phyloP scores from a whole-genome alignment of 2,329 filamentous ascomycete genomes.

The Penicillium sp. region DNA sequence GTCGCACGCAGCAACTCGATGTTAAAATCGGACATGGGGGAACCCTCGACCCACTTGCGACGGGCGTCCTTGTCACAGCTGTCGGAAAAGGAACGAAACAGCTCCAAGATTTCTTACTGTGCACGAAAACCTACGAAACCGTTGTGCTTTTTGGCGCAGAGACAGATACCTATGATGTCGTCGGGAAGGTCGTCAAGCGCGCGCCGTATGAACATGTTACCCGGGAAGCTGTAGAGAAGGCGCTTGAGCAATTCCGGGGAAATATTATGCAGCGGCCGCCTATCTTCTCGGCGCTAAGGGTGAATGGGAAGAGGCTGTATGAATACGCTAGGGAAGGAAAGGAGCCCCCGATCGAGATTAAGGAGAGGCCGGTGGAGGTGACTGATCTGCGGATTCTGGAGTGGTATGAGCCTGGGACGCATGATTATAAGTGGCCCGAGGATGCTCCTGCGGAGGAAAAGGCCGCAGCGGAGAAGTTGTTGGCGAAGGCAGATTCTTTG shows the following conservation, averaged over 20 bases:
- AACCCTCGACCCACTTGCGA: slow-evolving; percentile 91
- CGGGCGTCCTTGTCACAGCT: slow-evolving; percentile 87
- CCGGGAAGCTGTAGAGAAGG: slow-evolving; percentile 75
- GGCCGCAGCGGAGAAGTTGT: slow-evolving; percentile 72
- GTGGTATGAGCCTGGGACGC: slow-evolving; percentile 80
- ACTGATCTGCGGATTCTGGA: slow-evolving; percentile 78
- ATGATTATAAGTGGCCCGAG: slow-evolving; percentile 78
- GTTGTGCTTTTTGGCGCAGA: slow-evolving; percentile 87
- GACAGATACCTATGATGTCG: slow-evolving; percentile 88
- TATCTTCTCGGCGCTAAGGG: slow-evolving; percentile 89
- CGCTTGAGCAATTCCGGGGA: slow-evolving; percentile 75
- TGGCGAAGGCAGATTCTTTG: slow-evolving; percentile 44
- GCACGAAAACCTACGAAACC: slow-evolving; percentile 92
- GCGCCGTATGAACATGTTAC: slow-evolving; percentile 82
- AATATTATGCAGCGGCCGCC: slow-evolving; percentile 89
- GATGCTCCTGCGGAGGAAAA: slow-evolving; percentile 79
- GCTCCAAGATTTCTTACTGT: slow-evolving; percentile 77
- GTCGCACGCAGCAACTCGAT: slow-evolving; percentile 65
- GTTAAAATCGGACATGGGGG: slow-evolving; percentile 97
- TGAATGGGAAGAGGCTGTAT: slow-evolving; percentile 92
- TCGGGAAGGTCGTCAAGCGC: slow-evolving; percentile 79
- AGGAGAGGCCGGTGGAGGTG: slow-evolving; percentile 79
- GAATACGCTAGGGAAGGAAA: slow-evolving; percentile 93
- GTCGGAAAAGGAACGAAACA: slow-evolving; percentile 87
- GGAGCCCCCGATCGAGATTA: slow-evolving; percentile 82